Percentiles rank a stretch among this genome's conserved stretches.
Evolutionary conservation across 1,139 yeast genomes (phyloP).

Genomic region (Yamadazyma dendronema): DNA sequence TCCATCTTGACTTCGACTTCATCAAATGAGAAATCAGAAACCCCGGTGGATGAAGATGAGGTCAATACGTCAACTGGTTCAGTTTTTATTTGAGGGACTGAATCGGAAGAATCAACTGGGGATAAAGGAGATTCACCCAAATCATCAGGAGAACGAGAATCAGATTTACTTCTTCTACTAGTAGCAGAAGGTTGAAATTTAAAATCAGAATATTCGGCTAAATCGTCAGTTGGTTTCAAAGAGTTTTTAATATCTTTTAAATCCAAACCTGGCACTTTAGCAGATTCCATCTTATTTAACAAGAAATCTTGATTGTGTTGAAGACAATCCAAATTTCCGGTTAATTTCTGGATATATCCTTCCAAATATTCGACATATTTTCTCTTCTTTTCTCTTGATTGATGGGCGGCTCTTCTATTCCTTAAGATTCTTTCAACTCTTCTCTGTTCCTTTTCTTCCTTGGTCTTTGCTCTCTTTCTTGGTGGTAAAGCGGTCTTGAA

Average conservation of each 20-base stretch:
- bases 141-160: background rate
- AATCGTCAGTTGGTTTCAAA: slow-evolving; percentile 9
- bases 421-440: slow-evolving; percentile 88
- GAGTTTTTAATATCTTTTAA: slow-evolving; percentile 3
- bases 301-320: slow-evolving; percentile 13
- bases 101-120: background rate
- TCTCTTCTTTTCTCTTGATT: slow-evolving; percentile 94
- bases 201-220: slow-evolving; percentile 9
- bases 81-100: background rate
- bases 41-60: background rate
- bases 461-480: slow-evolving; percentile 92
- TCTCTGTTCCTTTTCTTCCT: slow-evolving; percentile 96
- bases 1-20: background rate
- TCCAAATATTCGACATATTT: slow-evolving; percentile 87
- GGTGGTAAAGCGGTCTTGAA: slow-evolving; percentile 71
- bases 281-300: background rate
- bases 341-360: slow-evolving; percentile 53
- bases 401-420: slow-evolving; percentile 96
- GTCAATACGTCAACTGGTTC: background rate
- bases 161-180: background rate
- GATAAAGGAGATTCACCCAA: background rate
- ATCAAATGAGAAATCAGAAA: background rate
- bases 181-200: slow-evolving; percentile 9
- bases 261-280: slow-evolving; percentile 3
- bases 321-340: slow-evolving; percentile 28